Evolutionary conservation across 805 yeast species (phyloP).

Genomic region (Teunomyces atbi): DNA sequence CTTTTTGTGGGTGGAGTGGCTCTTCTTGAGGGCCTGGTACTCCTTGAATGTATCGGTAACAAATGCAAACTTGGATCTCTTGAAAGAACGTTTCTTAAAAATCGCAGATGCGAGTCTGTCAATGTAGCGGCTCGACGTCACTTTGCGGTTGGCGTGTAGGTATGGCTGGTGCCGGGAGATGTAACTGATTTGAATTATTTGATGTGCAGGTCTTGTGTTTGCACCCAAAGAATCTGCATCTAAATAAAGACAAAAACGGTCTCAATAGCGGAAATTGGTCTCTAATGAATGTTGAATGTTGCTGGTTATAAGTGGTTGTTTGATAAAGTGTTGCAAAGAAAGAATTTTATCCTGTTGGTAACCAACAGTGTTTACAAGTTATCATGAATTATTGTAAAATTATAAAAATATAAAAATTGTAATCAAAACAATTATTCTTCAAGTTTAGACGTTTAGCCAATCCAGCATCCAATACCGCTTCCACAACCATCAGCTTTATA

Average conservation of each 20-base stretch:
- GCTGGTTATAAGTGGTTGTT: too few relatives aligned
- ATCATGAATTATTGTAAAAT: too few relatives aligned
- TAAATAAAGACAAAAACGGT: background rate
- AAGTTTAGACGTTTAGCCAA: too few relatives aligned
- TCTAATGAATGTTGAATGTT: too few relatives aligned
- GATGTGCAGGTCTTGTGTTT: background rate
- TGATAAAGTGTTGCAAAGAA: too few relatives aligned
- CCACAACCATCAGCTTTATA: too few relatives aligned
- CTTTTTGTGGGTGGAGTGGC: slow-evolving; percentile 14
- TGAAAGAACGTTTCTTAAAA: slow-evolving; percentile 12
- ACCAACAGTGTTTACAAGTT: too few relatives aligned
- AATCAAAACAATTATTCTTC: too few relatives aligned
- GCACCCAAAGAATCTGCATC: background rate
- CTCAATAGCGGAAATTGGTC: background rate
- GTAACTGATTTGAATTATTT: background rate
- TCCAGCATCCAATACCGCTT: too few relatives aligned
- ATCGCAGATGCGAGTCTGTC: slow-evolving; percentile 20
- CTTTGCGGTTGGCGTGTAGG: slow-evolving; percentile 10
- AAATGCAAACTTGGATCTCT: slow-evolving; percentile 22
- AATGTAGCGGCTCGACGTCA: slow-evolving; percentile 15
- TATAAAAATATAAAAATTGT: too few relatives aligned
- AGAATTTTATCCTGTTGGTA: too few relatives aligned
- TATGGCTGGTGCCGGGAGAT: background rate
- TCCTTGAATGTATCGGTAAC: slow-evolving; percentile 32
- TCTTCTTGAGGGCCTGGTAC: slow-evolving; percentile 24